phyloP scores from a whole-genome alignment of 108 stramenopile genomes.

The Aureococcus anophagefferens region DNA sequence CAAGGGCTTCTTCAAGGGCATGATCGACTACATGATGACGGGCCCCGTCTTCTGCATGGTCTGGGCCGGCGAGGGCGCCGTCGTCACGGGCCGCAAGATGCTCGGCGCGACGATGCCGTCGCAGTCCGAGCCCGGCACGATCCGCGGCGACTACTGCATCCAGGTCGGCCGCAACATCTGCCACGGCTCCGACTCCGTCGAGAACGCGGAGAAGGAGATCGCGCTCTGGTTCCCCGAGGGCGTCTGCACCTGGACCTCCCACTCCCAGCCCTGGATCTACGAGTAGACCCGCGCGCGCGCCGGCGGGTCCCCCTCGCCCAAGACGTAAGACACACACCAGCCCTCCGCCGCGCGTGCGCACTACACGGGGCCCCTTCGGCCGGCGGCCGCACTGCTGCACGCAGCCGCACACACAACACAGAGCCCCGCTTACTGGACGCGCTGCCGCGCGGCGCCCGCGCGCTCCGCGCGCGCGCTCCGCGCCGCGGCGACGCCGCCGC shows the following conservation, averaged over 20 bases:
- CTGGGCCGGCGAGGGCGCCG: conserved; percentile 72
- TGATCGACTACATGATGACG: conserved; percentile 87
- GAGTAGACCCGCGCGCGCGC: conserved; percentile 46
- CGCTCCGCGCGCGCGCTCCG: no score
- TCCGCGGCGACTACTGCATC: conserved; percentile 95
- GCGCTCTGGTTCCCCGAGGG: conserved; percentile 93
- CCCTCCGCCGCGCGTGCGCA: no score
- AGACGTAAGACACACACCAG: no score
- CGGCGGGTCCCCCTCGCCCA: no score
- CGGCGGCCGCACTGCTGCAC: no score
- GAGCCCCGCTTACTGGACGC: no score
- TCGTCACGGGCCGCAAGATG: conserved; percentile 81
- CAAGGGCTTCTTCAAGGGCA: conserved; percentile 93
- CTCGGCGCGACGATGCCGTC: conserved; percentile 94
- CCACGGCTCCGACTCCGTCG: conserved; percentile 86
- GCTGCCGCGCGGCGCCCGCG: no score
- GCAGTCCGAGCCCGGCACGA: conserved; percentile 86
- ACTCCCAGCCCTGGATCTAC: conserved; percentile 61
- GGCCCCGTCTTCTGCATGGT: conserved; percentile 91
- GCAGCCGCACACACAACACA: no score
- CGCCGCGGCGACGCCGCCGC: no score
- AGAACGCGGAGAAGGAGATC: conserved; percentile 88
- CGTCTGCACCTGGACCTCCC: conserved; percentile 53
- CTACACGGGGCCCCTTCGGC: no score
- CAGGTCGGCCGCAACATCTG: conserved; percentile 78